Evolutionary conservation across 23 red algal species (phyloP).

Genomic region (Cyanidiococcus yangmingshanensis): DNA sequence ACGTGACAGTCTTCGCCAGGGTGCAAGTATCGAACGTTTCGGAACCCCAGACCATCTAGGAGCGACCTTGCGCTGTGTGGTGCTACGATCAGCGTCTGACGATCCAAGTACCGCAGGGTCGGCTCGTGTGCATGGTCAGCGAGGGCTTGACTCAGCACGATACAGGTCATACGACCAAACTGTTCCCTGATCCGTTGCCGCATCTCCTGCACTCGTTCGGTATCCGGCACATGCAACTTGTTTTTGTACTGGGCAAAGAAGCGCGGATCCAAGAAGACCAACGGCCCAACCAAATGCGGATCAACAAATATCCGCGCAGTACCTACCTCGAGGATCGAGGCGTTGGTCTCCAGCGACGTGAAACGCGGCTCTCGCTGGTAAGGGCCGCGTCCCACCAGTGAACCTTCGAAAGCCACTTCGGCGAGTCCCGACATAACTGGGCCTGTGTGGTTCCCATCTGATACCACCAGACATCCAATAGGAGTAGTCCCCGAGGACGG

Average conservation of each 20-base stretch:
- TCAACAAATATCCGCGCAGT: constrained; percentile 52
- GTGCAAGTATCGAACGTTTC: constrained; percentile 14
- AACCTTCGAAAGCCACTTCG: not conserved
- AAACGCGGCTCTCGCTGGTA: constrained; percentile 1
- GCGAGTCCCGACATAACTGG: not conserved
- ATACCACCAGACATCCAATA: too few relatives aligned
- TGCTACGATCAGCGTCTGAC: constrained; percentile 39
- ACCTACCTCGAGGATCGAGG: constrained; percentile 23
- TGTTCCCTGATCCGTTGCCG: not conserved
- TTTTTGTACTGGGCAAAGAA: constrained; percentile 34
- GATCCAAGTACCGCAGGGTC: constrained; percentile 31
- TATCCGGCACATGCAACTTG: not conserved
- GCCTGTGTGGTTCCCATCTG: too few relatives aligned
- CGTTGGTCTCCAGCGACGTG: constrained; percentile 37
- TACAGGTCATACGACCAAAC: constrained; percentile 25
- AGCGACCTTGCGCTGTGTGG: constrained; percentile 28
- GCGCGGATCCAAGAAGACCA: constrained; percentile 32
- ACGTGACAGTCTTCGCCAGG: not conserved
- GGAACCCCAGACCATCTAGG: constrained; percentile 9
- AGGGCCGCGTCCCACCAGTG: not conserved
- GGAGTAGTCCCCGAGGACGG: too few relatives aligned
- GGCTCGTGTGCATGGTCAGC: constrained; percentile 74
- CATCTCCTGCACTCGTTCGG: not conserved
- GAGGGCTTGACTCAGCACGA: constrained; percentile 62
- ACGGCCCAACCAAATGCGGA: constrained; percentile 53